Conservation (phyloP, 1,284 basidiomycete species). For the Lentinula novae-zelandiae region DNA sequence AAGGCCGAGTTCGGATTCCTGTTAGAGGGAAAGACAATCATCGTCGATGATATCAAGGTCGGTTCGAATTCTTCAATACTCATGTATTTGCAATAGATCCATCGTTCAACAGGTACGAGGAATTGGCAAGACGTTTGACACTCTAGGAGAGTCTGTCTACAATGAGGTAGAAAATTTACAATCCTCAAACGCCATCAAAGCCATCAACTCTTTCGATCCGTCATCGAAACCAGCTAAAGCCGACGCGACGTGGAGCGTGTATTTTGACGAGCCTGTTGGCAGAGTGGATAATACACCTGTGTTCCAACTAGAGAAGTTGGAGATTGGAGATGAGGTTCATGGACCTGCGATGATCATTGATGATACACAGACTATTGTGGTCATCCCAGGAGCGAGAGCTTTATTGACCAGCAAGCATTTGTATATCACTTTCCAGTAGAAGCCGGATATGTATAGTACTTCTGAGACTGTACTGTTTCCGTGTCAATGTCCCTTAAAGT, state of each 20-base stretch:
- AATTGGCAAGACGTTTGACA: slow-evolving; percentile 88
- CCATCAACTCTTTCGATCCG: slow-evolving; percentile 28
- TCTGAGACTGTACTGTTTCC: no score
- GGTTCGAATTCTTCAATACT: slow-evolving; percentile 14
- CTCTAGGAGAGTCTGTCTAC: slow-evolving; percentile 78
- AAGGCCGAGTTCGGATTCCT: slow-evolving; percentile 91
- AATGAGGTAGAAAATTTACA: slow-evolving; percentile 55
- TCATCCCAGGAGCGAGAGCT: slow-evolving; percentile 68
- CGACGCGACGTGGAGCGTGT: slow-evolving; percentile 60
- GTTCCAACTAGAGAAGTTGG: slow-evolving; percentile 64
- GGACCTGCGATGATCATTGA: slow-evolving; percentile 92
- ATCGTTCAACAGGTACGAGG: slow-evolving; percentile 48
- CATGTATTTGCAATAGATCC: background rate
- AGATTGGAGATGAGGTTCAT: slow-evolving; percentile 64
- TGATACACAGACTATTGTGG: slow-evolving; percentile 87
- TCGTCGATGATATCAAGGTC: slow-evolving; percentile 92
- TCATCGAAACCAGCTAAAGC: slow-evolving; percentile 28
- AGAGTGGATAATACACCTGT: slow-evolving; percentile 79
- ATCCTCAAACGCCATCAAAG: slow-evolving; percentile 27
- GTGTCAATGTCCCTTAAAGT: no score
- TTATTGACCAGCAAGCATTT: slow-evolving; percentile 69
- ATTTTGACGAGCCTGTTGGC: slow-evolving; percentile 70
- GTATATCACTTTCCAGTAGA: slow-evolving; percentile 10
- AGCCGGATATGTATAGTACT: background rate
- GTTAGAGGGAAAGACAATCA: slow-evolving; percentile 73